Conservation (phyloP, 352 stramenopile species). For the Peronospora tabacina region DNA sequence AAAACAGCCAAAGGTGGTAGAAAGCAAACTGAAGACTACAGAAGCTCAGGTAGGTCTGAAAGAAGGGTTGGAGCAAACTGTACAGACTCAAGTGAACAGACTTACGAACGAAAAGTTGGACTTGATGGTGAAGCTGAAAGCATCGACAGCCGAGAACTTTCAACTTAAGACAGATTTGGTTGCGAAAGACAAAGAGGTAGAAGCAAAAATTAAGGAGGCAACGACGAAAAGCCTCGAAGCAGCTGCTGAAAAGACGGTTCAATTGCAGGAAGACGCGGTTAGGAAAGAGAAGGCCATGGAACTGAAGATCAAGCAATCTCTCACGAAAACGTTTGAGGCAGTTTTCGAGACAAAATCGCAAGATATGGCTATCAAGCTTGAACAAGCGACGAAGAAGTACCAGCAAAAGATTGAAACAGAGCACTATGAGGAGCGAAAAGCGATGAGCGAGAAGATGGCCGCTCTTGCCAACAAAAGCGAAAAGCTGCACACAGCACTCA, state of each 20-base stretch:
- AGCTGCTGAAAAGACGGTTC: slow-evolving; percentile 2
- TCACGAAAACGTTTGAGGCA: slow-evolving; percentile 16
- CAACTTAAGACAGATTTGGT: slow-evolving; percentile 23
- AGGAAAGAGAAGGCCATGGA: slow-evolving; percentile 17
- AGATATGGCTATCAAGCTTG: slow-evolving; percentile 21
- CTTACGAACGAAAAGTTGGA: slow-evolving; percentile 23
- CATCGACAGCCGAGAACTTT: slow-evolving; percentile 15
- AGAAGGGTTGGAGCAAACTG: slow-evolving; percentile 11
- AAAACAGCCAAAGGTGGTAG: slow-evolving; percentile 6
- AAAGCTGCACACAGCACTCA: slow-evolving; percentile 15
- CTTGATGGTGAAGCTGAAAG: slow-evolving; percentile 23
- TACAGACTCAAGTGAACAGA: slow-evolving; percentile 13
- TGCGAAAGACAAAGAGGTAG: slow-evolving; percentile 14
- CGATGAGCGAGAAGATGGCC: slow-evolving; percentile 34
- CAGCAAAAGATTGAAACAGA: slow-evolving; percentile 32
- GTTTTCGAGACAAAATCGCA: slow-evolving; percentile 9
- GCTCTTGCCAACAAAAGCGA: slow-evolving; percentile 24
- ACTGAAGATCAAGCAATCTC: slow-evolving; percentile 16
- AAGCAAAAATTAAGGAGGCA: slow-evolving; percentile 12
- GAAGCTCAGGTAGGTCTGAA: slow-evolving; percentile 6
- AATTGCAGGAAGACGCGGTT: slow-evolving; percentile 13
- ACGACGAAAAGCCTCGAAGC: slow-evolving; percentile 12
- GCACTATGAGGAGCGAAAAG: slow-evolving; percentile 27
- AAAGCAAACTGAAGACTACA: slow-evolving; percentile 11
- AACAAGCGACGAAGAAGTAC: slow-evolving; percentile 26